These are phyloP conservation scores for Alternaria sp. DNA, from an alignment of 2,329 filamentous ascomycete species.

Conservation along the genomic window DNA sequence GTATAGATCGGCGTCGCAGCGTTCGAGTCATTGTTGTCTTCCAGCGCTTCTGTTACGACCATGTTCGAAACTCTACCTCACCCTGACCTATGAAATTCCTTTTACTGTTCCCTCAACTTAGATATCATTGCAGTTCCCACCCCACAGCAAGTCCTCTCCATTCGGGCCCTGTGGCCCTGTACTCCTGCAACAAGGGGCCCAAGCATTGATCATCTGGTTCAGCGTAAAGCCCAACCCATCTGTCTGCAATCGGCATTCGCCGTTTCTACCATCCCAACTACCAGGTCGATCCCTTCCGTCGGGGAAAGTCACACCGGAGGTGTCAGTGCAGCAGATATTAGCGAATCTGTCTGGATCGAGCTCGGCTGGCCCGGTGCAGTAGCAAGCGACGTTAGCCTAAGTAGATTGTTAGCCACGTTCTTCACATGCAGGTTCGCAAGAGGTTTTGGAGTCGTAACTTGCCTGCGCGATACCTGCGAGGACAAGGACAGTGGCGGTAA, in stretches of 20 bases:
- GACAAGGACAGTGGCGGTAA: background rate
- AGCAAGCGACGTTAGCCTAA: background rate
- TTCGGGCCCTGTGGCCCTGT: background rate
- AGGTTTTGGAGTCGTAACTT: background rate
- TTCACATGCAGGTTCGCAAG: background rate
- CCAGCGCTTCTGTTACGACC: too few species aligned
- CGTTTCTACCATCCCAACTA: background rate
- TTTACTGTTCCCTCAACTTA: too few species aligned
- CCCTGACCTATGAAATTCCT: too few species aligned
- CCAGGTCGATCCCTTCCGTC: background rate
- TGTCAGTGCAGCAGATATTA: background rate
- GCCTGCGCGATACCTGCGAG: background rate
- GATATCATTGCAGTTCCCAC: background rate
- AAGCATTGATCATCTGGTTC: background rate
- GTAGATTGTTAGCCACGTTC: background rate
- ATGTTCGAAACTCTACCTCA: too few species aligned
- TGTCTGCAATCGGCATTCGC: background rate
- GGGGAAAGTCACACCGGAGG: background rate
- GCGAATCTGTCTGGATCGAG: background rate
- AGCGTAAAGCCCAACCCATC: background rate
- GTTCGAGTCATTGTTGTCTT: too few species aligned
- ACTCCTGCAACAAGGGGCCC: background rate
- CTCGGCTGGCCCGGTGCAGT: background rate
- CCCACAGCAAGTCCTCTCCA: background rate
- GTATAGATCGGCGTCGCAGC: too few species aligned